phyloP scores from a whole-genome alignment of 2,329 filamentous ascomycete species.

The Amesomyces nigricolor region DNA sequence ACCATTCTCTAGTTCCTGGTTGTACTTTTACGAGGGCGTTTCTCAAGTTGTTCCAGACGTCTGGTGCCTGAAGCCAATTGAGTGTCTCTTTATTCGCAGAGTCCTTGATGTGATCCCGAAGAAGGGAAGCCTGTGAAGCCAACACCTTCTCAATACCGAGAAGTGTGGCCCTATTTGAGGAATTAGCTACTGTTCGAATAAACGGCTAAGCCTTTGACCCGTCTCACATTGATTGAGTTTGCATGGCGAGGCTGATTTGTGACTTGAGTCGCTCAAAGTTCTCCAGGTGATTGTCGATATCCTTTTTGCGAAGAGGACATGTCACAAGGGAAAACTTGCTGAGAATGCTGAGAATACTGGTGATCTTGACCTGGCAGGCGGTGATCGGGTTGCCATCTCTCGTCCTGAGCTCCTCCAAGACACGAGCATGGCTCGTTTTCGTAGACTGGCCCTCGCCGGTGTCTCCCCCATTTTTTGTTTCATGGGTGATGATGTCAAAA shows the following conservation, averaged over 20 bases:
- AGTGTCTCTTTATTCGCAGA: not conserved
- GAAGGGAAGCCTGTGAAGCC: not conserved
- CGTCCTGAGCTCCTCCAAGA: not conserved
- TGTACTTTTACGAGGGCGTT: not conserved
- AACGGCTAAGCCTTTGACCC: too few relatives aligned
- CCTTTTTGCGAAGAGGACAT: not conserved
- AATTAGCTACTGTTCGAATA: not conserved
- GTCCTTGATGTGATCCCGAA: not conserved
- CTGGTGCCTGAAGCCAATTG: not conserved
- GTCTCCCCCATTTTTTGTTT: not conserved
- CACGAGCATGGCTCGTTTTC: not conserved
- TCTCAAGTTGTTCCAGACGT: not conserved
- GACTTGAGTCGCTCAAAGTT: not conserved
- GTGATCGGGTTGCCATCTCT: not conserved
- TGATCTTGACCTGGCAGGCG: not conserved
- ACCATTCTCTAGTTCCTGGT: not conserved
- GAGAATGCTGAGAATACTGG: not conserved
- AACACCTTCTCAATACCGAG: not conserved
- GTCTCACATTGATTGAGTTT: not conserved
- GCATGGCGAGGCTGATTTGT: not conserved
- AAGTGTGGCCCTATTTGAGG: not conserved
- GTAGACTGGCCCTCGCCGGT: not conserved
- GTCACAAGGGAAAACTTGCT: not conserved
- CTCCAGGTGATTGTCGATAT: not conserved
- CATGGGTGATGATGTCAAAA: not conserved